Percentiles rank a stretch among this genome's conserved stretches.
phyloP scores from a whole-genome alignment of 257 asterid genomes.

The Eucommia ulmoides region DNA sequence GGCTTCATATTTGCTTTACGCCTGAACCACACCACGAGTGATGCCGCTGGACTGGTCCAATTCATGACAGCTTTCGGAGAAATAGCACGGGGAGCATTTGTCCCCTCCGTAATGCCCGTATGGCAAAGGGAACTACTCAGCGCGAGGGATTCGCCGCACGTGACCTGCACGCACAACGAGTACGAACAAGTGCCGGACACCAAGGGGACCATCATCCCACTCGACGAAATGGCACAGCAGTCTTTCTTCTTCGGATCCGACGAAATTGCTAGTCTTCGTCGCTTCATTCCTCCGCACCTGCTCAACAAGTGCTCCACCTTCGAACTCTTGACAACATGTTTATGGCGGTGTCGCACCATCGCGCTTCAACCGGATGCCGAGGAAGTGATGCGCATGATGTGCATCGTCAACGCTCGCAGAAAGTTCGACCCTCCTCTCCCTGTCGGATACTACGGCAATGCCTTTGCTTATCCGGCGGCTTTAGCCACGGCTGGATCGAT shows the following conservation, averaged over 20 bases:
- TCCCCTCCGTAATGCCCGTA: conserved; percentile 34
- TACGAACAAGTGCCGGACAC: conserved; percentile 32
- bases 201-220: conserved; percentile 24
- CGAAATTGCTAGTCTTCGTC: conserved; percentile 32
- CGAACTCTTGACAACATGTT: conserved; percentile 36
- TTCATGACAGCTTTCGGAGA: conserved; percentile 54
- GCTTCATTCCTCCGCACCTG: conserved; percentile 26
- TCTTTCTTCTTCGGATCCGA: conserved; percentile 19
- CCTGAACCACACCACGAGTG: conserved; percentile 57
- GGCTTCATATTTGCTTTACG: conserved; percentile 53
- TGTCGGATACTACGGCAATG: conserved; percentile 26
- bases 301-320: conserved; percentile 21
- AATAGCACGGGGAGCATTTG: conserved; percentile 38
- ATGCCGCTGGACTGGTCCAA: conserved; percentile 48
- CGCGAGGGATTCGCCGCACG: conserved; percentile 35
- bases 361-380: conserved; percentile 19
- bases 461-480: conserved; percentile 22
- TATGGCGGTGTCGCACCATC: conserved; percentile 45
- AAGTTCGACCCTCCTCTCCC: conserved; percentile 16
- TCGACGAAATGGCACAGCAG: conserved; percentile 13
- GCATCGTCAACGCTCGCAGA: conserved; percentile 16
- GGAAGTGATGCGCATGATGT: conserved; percentile 19
- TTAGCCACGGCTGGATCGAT: conserved; percentile 16
- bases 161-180: conserved; percentile 30
- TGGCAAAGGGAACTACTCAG: conserved; percentile 50